Conservation (phyloP, 139 green algal species). For the Pleodorina starrii region DNA sequence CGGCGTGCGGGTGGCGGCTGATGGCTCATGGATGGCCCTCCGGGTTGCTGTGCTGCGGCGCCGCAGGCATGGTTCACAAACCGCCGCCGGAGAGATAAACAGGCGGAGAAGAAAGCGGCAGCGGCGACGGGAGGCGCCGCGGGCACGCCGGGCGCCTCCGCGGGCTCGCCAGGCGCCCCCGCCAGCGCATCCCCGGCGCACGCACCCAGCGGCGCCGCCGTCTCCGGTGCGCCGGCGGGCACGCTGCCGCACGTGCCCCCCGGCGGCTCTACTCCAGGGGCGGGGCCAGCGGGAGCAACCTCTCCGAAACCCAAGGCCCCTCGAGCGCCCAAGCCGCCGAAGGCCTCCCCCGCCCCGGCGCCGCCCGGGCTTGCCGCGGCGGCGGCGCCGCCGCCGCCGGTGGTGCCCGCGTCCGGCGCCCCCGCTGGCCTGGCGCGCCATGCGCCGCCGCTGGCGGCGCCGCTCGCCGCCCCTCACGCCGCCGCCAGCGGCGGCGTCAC, state of each 20-base stretch:
- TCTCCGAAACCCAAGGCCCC: slow-evolving; percentile 28
- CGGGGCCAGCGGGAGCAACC: background rate
- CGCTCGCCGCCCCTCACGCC: background rate
- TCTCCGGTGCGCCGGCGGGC: slow-evolving; percentile 27
- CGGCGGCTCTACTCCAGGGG: background rate
- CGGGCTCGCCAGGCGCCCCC: background rate
- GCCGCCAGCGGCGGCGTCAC: background rate
- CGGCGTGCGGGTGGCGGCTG: background rate
- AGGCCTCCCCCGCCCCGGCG: background rate
- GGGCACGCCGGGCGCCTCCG: background rate
- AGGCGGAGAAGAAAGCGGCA: slow-evolving; percentile 47
- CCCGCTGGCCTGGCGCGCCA: background rate
- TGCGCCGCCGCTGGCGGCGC: background rate
- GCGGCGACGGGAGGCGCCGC: background rate
- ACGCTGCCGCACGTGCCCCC: background rate
- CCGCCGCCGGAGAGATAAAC: slow-evolving; percentile 72
- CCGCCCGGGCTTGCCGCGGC: background rate
- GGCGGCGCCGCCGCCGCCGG: no score
- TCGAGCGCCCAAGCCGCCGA: background rate
- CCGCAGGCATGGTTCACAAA: slow-evolving; percentile 82
- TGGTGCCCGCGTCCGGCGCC: background rate
- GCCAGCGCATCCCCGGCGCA: background rate
- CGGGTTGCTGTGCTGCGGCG: no score
- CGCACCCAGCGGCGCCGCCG: background rate
- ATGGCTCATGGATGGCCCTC: background rate